Base-by-base conservation (phyloP, 805 yeast species). In the Jamesozyma lodderae region DNA sequence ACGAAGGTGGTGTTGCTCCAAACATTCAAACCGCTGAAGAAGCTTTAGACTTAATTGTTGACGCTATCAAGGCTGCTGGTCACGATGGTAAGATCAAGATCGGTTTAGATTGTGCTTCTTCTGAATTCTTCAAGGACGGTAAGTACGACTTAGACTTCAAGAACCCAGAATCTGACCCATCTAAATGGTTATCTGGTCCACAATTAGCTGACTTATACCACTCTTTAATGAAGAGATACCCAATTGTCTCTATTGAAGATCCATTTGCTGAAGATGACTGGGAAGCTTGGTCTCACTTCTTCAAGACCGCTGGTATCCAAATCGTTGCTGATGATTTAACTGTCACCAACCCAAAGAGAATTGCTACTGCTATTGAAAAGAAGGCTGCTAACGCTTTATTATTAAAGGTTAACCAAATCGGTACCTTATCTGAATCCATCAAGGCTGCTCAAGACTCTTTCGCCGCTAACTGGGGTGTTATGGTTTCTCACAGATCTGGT, bases 1-100 rank as follows among this genome's bases (percentile, higher is more conserved):
- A 90, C 71, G 98, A 90, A 78, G 98, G 98, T 82, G 98, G 98
- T 80, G 96, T 90, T 75, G 98, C 98, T 60, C 98, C 98, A 70
- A 85, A 87, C 70, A 80, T 92, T 55, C 76, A 81, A 53, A 77
- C 96, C 57, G 90, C 98, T 64, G 84, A 78, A 69, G 97, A 90
- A 79, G 98, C 97, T 58, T 75, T 90, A 53, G 96, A 92, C 74
- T 80, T 90, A 68, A 86, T 90, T 67, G 75, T 77, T 56, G 81
- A 69, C 52, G 86, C 98, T 63, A 90, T 92, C 66, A 84, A 79
- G 66, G 68, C 71, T 55, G 96, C 98, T 56, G 98, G 98, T 64
- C 88, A 90, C 82, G 81, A 79, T 50, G 97, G 96, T 67, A 70
- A 77, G 73, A 79, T 90, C 63, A 72, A 77, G 60, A 92, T 90